Percentiles rank a stretch among this genome's conserved stretches.
These are phyloP conservation scores for Trichoderma afroharzianum DNA, from an alignment of 2,329 filamentous ascomycete genomes.

Conservation along the genomic window DNA sequence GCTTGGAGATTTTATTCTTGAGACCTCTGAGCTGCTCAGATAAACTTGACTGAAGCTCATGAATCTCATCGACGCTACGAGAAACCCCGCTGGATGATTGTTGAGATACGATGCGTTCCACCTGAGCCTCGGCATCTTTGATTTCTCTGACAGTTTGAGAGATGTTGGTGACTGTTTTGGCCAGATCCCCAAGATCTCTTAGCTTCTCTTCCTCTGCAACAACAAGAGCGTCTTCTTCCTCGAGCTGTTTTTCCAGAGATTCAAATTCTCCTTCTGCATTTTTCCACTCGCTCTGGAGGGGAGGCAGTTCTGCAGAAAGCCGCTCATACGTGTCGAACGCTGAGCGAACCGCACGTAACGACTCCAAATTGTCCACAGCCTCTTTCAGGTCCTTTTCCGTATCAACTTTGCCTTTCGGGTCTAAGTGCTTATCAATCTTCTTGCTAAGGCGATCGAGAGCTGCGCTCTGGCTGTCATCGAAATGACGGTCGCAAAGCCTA, in stretches of 20 bases:
- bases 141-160: conserved; percentile 70
- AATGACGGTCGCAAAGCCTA: conserved; percentile 68
- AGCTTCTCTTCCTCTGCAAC: conserved; percentile 61
- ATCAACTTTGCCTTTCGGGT: conserved; percentile 59
- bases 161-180: conserved; percentile 74
- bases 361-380: conserved; percentile 48
- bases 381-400: conserved; percentile 59
- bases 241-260: conserved; percentile 56
- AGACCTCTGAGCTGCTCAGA: conserved; percentile 63
- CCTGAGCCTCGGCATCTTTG: conserved; percentile 65
- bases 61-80: conserved; percentile 78
- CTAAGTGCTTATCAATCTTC: conserved; percentile 62
- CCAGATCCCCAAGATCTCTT: conserved; percentile 70
- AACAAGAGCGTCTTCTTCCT: conserved; percentile 65
- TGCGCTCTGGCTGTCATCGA: conserved; percentile 57
- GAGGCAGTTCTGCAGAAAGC: conserved; percentile 67
- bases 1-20: conserved; percentile 61
- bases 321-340: conserved; percentile 73
- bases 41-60: conserved; percentile 66
- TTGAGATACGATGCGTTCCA: conserved; percentile 70
- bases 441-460: conserved; percentile 59
- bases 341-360: conserved; percentile 59
- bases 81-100: conserved; percentile 64
- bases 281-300: conserved; percentile 60
- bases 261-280: conserved; percentile 60